Base-by-base conservation (phyloP, 495 filamentous ascomycete genomes). In the Echria macrotheca region DNA sequence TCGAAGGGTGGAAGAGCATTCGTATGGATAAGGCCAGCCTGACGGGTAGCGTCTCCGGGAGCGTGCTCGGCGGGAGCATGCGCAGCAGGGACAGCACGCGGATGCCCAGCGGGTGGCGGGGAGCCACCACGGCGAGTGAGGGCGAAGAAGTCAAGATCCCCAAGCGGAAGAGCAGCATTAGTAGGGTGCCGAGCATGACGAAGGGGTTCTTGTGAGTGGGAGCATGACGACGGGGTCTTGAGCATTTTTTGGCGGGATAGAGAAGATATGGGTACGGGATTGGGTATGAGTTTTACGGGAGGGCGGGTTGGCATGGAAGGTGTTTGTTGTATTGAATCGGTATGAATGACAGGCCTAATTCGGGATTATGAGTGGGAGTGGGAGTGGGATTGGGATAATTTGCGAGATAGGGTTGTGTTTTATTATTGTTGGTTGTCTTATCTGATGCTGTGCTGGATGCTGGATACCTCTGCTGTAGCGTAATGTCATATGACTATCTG, bases 1-100 rank as follows among this genome's bases (percentile, higher is more conserved):
- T 96, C 7, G 91, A 95, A 53, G 83, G 82, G 2, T 89, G 85
- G 83, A 95, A 91, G 59, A 79, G 74, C 10, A 63, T 90, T 26
- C 74, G 88, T 35, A 69, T 82, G 54, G 87, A 91, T 60, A 75
- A 69, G 61, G 70, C 69, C 7, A 60, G 49, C 37, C 53, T 62
- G 26, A 12, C 5, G 3, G 57, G 55, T 10, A 53, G 62, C 41
- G 52, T 51, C 6, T 55, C 49, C 24, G 56, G 57, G 5, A 61
- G 58, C 33, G 49, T 58, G 5, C 35, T 44, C 36, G 61, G 63
- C 12, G 66, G 70, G 31, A 73, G 61, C 29, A 26, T 56, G 56
- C 56, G 60, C 58, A 54, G 67, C 39, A 65, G 58, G 33, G 57
- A 61, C 15, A 65, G 63, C 37, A 62, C 62, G 29, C 59, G 69